Evolutionary conservation across 306 rosid genomes (phyloP).

Genomic region (Begonia peltatifolia): DNA sequence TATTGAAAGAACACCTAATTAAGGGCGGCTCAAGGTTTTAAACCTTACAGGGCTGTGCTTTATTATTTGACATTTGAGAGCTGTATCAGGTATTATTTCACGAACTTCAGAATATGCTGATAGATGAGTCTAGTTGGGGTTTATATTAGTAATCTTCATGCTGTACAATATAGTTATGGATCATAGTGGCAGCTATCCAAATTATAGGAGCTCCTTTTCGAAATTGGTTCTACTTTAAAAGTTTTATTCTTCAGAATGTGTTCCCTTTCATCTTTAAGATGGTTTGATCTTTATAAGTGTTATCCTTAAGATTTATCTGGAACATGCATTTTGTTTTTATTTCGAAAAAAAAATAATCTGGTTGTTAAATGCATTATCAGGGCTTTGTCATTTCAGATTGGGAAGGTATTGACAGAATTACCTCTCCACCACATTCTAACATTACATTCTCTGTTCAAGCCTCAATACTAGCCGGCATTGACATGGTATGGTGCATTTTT

Average conservation of each 20-base stretch:
- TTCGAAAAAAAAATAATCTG: background rate
- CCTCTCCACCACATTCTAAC: constrained; percentile 62
- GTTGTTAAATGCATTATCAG: constrained; percentile 33
- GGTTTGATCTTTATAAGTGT: constrained; percentile 1
- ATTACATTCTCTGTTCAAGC: constrained; percentile 81
- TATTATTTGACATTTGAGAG: no score
- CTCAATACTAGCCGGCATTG: constrained; percentile 73
- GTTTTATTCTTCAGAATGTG: constrained; percentile 1
- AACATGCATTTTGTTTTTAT: no score
- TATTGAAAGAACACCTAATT: no score
- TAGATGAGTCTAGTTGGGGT: no score
- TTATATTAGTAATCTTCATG: no score
- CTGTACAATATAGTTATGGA: no score
- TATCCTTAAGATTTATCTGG: no score
- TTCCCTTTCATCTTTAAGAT: constrained; percentile 3
- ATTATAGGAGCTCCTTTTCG: background rate
- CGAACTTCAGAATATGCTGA: no score
- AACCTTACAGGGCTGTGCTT: no score
- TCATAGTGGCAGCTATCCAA: no score
- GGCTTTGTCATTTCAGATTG: constrained; percentile 99
- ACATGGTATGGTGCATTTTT: constrained; percentile 57
- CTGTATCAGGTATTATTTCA: no score
- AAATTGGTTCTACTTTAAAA: background rate
- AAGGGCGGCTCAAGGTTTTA: no score
- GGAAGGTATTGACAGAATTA: constrained; percentile 82